Base-by-base conservation (phyloP, 2,329 filamentous ascomycete genomes). In the Fusarium pininemorale region DNA sequence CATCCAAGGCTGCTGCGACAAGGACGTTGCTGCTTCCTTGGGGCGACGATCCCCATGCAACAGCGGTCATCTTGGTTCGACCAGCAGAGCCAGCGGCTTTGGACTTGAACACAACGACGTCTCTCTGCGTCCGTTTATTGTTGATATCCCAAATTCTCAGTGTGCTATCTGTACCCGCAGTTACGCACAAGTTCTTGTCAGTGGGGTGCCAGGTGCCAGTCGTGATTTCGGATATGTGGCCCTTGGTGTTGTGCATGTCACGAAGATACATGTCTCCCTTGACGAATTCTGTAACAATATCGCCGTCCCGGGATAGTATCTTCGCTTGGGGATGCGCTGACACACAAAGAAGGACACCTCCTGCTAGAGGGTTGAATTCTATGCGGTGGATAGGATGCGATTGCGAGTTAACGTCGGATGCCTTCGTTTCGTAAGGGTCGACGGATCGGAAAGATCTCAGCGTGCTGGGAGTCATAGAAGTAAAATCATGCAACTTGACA, bases 251-350 rank as follows among this genome's bases (percentile, higher is more conserved):
- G 83, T 98, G 90, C 93, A 98, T 97, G 81, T 99, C 96, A 62
- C 96, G 90, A 75, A 99, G 85, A 79, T 99, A 99, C 95, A 98
- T 98, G 81, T 99, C 96, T 51, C 96, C 96, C 84, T 99, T 99
- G 76, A 95, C 92, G 75, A 98, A 98, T 79, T 98, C 95, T 3
- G 92, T 92, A 55, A 97, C 78, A 13, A 93, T 88, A 50, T 97
- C 94, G 44, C 96, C 96, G 84, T 99, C 96, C 78, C 96, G 91
- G 77, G 90, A 94, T 81, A 98, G 88, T 30, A 99, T 91, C 81
- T 95, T 95, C 18, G 96, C 94, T 81, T 98, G 96, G 4, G 96
- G 92, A 45, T 96, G 94, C 12, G 96, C 95, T 13, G 95, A 93
- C 50, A 98, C 87, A 76, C 96, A 97, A 39, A 99, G 89, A 69